These are phyloP conservation scores for Trichocladium uniseriatum DNA, from an alignment of 495 filamentous ascomycete species.

Conservation along the genomic window DNA sequence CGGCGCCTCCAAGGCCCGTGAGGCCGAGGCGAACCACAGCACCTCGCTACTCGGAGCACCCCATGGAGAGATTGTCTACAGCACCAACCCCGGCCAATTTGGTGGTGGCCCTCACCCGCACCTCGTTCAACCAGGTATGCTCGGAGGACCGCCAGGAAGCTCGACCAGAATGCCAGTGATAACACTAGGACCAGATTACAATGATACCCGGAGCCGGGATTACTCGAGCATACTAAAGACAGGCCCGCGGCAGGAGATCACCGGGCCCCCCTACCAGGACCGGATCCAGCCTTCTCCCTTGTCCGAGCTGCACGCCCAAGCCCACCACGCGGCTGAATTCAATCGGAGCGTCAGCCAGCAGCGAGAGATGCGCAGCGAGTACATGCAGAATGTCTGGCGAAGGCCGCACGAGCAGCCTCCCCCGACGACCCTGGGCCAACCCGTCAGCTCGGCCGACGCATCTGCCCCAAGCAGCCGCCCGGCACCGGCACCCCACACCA, in stretches of 20 bases:
- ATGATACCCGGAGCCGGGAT: slow-evolving; percentile 70
- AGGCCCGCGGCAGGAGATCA: slow-evolving; percentile 73
- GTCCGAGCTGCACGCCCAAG: slow-evolving; percentile 79
- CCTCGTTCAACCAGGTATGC: slow-evolving; percentile 61
- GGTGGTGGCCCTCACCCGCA: slow-evolving; percentile 51
- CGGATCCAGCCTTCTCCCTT: slow-evolving; percentile 68
- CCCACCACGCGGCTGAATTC: slow-evolving; percentile 78
- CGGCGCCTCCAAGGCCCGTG: slow-evolving; percentile 78
- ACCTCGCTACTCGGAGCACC: slow-evolving; percentile 45
- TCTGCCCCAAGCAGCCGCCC: slow-evolving; percentile 38
- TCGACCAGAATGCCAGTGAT: slow-evolving; percentile 76
- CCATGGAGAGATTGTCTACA: slow-evolving; percentile 75
- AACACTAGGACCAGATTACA: slow-evolving; percentile 63
- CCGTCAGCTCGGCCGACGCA: slow-evolving; percentile 36
- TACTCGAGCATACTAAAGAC: slow-evolving; percentile 71
- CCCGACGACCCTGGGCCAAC: slow-evolving; percentile 39
- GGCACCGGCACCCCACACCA: slow-evolving; percentile 41
- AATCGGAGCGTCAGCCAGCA: slow-evolving; percentile 73
- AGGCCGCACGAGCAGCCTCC: slow-evolving; percentile 65
- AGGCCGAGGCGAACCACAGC: slow-evolving; percentile 51
- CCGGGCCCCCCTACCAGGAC: slow-evolving; percentile 83
- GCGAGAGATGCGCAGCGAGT: slow-evolving; percentile 63
- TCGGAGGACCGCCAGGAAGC: slow-evolving; percentile 51
- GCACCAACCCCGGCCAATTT: slow-evolving; percentile 58
- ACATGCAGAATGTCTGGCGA: slow-evolving; percentile 66